phyloP scores from a whole-genome alignment of 2,329 filamentous ascomycete species.

The Emericellopsis atlantica region DNA sequence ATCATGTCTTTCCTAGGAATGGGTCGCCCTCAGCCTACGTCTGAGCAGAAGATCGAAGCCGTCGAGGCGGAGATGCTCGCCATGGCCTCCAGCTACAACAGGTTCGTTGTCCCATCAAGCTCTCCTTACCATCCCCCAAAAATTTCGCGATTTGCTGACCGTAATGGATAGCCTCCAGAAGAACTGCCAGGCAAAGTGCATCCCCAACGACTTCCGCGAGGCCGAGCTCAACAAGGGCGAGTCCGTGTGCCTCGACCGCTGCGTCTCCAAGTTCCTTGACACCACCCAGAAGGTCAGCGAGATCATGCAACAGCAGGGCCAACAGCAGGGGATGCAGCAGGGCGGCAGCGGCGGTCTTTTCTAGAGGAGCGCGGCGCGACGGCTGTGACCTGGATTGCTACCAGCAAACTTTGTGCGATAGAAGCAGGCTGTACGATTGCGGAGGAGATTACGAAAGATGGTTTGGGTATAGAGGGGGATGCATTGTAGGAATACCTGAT shows the following conservation, averaged over 20 bases:
- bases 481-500: neutral
- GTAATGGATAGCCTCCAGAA: slow-evolving; percentile 56
- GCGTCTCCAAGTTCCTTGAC: slow-evolving; percentile 96
- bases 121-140: too few species aligned
- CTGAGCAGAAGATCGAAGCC: slow-evolving; percentile 92
- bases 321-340: slow-evolving; percentile 40
- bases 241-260: slow-evolving; percentile 94
- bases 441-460: neutral
- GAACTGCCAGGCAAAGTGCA: slow-evolving; percentile 87
- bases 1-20: slow-evolving; percentile 34
- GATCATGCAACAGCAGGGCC: slow-evolving; percentile 84
- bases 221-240: slow-evolving; percentile 97
- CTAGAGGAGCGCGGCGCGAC: slow-evolving; percentile 4
- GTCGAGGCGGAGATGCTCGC: slow-evolving; percentile 97
- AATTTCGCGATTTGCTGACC: neutral
- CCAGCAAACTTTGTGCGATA: neutral
- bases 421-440: neutral
- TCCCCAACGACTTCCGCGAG: slow-evolving; percentile 87
- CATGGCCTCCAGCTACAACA: slow-evolving; percentile 95
- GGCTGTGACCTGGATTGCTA: too few species aligned
- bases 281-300: slow-evolving; percentile 96
- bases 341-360: slow-evolving; percentile 39
- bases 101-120: slow-evolving; percentile 35
- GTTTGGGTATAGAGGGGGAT: neutral
- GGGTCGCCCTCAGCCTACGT: slow-evolving; percentile 68